A percentile compares a stretch with the other conserved stretches of the same genome.
phyloP scores from a whole-genome alignment of 2,329 filamentous ascomycete genomes.

The Nigrospora sphaerica region DNA sequence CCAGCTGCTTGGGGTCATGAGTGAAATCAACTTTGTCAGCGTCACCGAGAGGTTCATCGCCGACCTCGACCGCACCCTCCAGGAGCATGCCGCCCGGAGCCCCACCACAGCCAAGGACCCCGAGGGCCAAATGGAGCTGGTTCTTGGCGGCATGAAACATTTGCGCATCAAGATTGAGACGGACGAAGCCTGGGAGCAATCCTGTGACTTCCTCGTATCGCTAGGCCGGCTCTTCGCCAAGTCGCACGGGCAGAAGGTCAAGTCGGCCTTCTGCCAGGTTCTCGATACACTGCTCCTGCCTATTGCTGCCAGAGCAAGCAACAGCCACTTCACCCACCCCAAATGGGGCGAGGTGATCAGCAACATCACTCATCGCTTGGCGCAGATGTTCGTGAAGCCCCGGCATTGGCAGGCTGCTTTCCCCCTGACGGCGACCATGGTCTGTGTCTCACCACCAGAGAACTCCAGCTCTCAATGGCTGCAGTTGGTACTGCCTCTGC shows the following conservation, averaged over 20 bases:
- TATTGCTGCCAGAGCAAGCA: conserved; percentile 72
- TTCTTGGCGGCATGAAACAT: conserved; percentile 88
- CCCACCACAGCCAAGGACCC: conserved; percentile 52
- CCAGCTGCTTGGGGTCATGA: conserved; percentile 92
- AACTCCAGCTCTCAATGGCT: conserved; percentile 83
- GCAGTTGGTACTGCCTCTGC: conserved; percentile 68
- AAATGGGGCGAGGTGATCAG: conserved; percentile 85
- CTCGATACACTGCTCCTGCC: conserved; percentile 81
- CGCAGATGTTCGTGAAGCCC: conserved; percentile 82
- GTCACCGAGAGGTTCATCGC: conserved; percentile 76
- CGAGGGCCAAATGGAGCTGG: conserved; percentile 78
- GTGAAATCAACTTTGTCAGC: conserved; percentile 79
- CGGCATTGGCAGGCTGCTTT: conserved; percentile 89
- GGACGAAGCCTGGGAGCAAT: conserved; percentile 71
- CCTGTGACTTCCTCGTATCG: conserved; percentile 80
- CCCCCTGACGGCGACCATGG: conserved; percentile 75
- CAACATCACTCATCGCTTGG: conserved; percentile 68
- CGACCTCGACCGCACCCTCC: conserved; percentile 73
- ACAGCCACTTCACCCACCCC: conserved; percentile 67
- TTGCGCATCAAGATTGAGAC: conserved; percentile 69
- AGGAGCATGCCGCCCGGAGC: conserved; percentile 66
- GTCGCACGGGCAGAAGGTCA: conserved; percentile 82
- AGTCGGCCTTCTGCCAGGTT: conserved; percentile 90
- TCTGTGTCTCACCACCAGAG: conserved; percentile 83
- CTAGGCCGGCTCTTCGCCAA: conserved; percentile 76